These are phyloP conservation scores for Pythium pyrilobum DNA, from an alignment of 352 stramenopile species.

Conservation along the genomic window DNA sequence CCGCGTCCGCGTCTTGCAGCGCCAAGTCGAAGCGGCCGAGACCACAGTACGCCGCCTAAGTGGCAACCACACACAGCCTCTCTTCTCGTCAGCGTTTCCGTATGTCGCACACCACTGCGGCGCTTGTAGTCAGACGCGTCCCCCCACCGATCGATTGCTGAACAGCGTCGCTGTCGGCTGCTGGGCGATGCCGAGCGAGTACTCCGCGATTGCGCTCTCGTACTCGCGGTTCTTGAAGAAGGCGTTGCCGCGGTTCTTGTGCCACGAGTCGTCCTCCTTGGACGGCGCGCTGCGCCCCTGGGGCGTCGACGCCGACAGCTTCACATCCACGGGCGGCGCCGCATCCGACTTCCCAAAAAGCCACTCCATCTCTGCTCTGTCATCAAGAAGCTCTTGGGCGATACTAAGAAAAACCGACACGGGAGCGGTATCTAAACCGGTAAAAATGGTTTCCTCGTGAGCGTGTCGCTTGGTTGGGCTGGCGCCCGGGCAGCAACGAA, in stretches of 20 bases:
- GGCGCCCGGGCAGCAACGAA: not conserved
- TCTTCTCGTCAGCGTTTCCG: no score
- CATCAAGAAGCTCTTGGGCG: no score
- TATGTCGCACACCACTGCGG: no score
- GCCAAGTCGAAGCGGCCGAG: slow-evolving; percentile 47
- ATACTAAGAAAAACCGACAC: no score
- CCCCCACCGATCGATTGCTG: slow-evolving; percentile 64
- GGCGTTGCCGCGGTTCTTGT: slow-evolving; percentile 67
- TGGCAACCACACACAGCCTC: not conserved
- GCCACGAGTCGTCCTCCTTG: slow-evolving; percentile 50
- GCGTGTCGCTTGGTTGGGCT: slow-evolving; percentile 26
- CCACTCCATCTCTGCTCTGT: slow-evolving; percentile 82
- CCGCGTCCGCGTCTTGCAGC: slow-evolving; percentile 47
- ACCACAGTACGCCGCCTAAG: slow-evolving; percentile 55
- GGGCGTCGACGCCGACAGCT: slow-evolving; percentile 46
- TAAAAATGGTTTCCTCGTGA: no score
- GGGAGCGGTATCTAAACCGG: no score
- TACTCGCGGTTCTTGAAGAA: slow-evolving; percentile 58
- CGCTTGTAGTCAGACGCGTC: no score
- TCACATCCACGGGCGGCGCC: slow-evolving; percentile 28
- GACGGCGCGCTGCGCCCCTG: slow-evolving; percentile 64
- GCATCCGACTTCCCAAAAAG: slow-evolving; percentile 34
- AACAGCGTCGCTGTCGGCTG: slow-evolving; percentile 58
- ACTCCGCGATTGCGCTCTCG: slow-evolving; percentile 46
- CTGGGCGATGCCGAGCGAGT: slow-evolving; percentile 50